Percentiles rank a stretch among this genome's conserved stretches.
Evolutionary conservation across 345 rosid genomes (phyloP).

Genomic region (Hibiscus syriacus): DNA sequence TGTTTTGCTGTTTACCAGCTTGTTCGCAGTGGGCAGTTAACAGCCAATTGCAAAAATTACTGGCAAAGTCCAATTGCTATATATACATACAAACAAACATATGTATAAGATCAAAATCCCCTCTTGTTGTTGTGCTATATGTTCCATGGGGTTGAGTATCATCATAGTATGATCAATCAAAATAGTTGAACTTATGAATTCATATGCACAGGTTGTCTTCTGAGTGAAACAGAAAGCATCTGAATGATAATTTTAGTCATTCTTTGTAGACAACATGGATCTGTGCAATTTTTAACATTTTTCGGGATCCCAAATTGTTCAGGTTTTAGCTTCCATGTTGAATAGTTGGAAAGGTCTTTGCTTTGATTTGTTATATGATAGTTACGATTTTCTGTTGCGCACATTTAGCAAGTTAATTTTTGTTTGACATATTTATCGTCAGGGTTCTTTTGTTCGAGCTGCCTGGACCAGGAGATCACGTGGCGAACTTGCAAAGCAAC

Average conservation of each 20-base stretch:
- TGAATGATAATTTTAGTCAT: neutral
- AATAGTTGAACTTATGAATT: neutral
- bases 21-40: neutral
- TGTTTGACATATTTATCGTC: neutral
- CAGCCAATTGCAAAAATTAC: neutral
- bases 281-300: neutral
- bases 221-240: neutral
- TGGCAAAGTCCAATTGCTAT: neutral
- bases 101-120: neutral
- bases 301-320: neutral
- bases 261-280: neutral
- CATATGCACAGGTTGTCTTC: neutral
- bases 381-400: too few species aligned
- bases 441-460: slow-evolving; percentile 66
- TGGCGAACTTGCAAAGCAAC: slow-evolving; percentile 61
- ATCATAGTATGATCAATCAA: too few species aligned
- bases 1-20: neutral
- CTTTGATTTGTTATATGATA: too few species aligned
- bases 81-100: neutral
- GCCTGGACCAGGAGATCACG: slow-evolving; percentile 97
- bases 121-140: neutral
- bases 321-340: neutral
- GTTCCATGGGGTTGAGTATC: neutral
- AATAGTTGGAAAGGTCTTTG: neutral
- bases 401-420: neutral